Evolutionary conservation across 768 basidiomycete genomes (phyloP), one percentile per base, ranked within the genome.

Genomic region (Suillus brevipes): DNA sequence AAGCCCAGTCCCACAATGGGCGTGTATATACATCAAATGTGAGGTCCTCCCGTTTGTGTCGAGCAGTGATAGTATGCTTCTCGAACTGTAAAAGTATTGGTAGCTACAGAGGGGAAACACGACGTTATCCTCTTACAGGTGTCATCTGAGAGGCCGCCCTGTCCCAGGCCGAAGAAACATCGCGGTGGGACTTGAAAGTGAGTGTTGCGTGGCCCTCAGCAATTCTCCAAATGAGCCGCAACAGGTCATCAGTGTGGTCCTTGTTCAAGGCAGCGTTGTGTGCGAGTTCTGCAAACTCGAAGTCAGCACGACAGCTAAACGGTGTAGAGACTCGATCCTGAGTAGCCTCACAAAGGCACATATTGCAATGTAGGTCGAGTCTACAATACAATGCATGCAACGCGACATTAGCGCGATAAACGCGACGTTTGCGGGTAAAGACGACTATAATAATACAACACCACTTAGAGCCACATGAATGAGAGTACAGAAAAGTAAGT

Each of bases 311-410:
- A 37, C 18, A 59, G 3, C 25, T 13, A 18, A 69, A 64, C 16
- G 68, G 68, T 50, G 40, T n/a, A n/a, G n/a, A n/a, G n/a, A n/a
- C n/a, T n/a, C n/a, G n/a, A n/a, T n/a, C 63, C 66, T 67, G 16
- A 63, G 68, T 45, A 68, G n/a, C n/a, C 56, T 20, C 13, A 20
- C 34, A 43, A 69, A 73, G 2, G 70, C n/a, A n/a, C n/a, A n/a
- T n/a, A n/a, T n/a, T n/a, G n/a, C n/a, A n/a, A n/a, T n/a, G n/a
- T n/a, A n/a, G n/a, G n/a, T n/a, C n/a, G n/a, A n/a, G n/a, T n/a
- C n/a, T n/a, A n/a, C n/a, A n/a, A n/a, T n/a, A n/a, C n/a, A n/a
- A n/a, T n/a, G n/a, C n/a, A n/a, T n/a, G n/a, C n/a, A n/a, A n/a
- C n/a, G n/a, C n/a, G n/a, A n/a, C n/a, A n/a, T n/a, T n/a, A n/a